These are phyloP conservation scores for Neltuma alba DNA, from an alignment of 306 rosid genomes.

Conservation along the genomic window DNA sequence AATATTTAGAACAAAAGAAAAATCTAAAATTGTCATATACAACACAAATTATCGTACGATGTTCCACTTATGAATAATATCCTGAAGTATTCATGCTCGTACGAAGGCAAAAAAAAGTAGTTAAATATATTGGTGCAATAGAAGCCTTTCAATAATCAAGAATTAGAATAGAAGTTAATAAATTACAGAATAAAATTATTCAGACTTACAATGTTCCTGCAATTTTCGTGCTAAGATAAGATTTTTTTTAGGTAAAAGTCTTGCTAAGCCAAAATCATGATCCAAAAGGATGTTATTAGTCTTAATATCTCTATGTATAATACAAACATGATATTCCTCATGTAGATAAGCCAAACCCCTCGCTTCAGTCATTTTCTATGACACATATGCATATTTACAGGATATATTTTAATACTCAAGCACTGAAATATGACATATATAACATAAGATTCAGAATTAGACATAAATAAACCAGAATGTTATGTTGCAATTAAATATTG, in stretches of 20 bases:
- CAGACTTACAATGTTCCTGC: background rate
- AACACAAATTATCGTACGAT: background rate
- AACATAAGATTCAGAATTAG: background rate
- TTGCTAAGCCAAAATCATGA: background rate
- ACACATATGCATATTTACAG: too few species aligned
- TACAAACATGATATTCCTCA: conserved; percentile 58
- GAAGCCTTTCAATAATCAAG: background rate
- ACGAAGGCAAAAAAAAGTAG: background rate
- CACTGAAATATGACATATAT: too few species aligned
- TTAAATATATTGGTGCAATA: too few species aligned
- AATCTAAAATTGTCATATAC: background rate
- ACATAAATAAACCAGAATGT: background rate
- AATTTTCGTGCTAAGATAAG: background rate
- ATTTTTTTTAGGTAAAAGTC: background rate
- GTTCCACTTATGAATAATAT: too few species aligned
- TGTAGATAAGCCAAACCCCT: conserved; percentile 64
- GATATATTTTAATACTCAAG: too few species aligned
- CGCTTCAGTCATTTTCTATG: background rate
- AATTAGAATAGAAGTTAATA: background rate
- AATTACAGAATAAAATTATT: background rate
- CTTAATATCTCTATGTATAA: background rate
- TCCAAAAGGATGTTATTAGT: background rate
- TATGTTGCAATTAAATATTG: background rate
- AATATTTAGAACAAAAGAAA: background rate
- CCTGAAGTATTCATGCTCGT: too few species aligned